Evolutionary conservation across 805 yeast species (phyloP).

Genomic region (Maudiozyma bulderi): DNA sequence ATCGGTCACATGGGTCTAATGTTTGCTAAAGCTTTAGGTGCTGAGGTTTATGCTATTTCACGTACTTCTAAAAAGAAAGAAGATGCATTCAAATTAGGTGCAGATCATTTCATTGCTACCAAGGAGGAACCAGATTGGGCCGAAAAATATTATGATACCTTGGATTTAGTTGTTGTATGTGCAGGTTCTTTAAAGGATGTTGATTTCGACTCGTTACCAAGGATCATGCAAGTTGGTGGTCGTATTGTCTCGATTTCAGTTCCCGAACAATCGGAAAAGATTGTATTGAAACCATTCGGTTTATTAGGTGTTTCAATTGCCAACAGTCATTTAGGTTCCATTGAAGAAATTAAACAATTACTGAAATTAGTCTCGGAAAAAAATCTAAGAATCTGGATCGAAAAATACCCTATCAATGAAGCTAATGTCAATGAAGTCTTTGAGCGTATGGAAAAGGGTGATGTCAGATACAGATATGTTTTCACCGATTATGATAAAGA

Average conservation of each 20-base stretch:
- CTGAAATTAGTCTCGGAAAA: conserved; percentile 40
- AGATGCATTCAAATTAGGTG: conserved; percentile 44
- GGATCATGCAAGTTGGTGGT: conserved; percentile 27
- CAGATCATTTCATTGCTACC: conserved; percentile 47
- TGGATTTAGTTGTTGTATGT: conserved; percentile 42
- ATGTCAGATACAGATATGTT: conserved; percentile 46
- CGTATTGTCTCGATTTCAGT: conserved; percentile 27
- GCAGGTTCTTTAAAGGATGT: conserved; percentile 36
- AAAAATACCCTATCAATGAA: conserved; percentile 40
- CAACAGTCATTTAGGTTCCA: conserved; percentile 36
- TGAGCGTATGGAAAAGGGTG: conserved; percentile 40
- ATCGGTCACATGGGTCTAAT: conserved; percentile 48
- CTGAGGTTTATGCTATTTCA: conserved; percentile 49
- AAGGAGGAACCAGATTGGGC: conserved; percentile 39
- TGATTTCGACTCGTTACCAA: conserved; percentile 29
- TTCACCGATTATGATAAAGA: conserved; percentile 39
- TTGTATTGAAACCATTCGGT: conserved; percentile 12
- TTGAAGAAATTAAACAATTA: conserved; percentile 39
- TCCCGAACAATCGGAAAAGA: conserved; percentile 12
- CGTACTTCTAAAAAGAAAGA: conserved; percentile 41
- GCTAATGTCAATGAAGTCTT: conserved; percentile 37
- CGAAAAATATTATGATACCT: conserved; percentile 24
- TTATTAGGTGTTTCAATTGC: conserved; percentile 22
- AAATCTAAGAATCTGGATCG: conserved; percentile 42
- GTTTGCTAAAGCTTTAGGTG: conserved; percentile 52